phyloP scores from a whole-genome alignment of 192 early-diverging fungal species.

The Coemansia sp. region DNA sequence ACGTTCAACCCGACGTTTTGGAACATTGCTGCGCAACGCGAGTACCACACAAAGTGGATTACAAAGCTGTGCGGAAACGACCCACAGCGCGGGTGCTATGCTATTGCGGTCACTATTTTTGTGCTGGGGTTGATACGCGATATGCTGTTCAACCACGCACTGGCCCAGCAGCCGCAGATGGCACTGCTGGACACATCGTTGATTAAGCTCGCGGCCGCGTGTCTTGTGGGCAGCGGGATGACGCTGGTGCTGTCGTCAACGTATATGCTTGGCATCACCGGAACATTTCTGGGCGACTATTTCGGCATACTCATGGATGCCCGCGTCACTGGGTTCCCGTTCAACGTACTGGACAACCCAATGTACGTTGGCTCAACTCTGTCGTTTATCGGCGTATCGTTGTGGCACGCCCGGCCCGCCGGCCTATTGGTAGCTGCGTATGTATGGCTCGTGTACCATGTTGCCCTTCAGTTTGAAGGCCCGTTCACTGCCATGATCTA shows the following conservation, averaged over 20 bases:
- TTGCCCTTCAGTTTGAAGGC: conserved; percentile 79
- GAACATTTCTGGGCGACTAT: conserved; percentile 93
- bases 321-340: conserved; percentile 86
- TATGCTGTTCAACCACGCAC: conserved; percentile 69
- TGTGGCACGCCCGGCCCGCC: conserved; percentile 73
- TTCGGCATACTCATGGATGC: conserved; percentile 90
- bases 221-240: conserved; percentile 65
- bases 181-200: conserved; percentile 49
- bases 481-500: conserved; percentile 85
- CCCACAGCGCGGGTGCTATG: conserved; percentile 71
- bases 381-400: conserved; percentile 77
- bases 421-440: conserved; percentile 68
- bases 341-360: conserved; percentile 90
- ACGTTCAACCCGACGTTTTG: conserved; percentile 86
- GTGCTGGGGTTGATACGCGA: conserved; percentile 79
- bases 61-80: conserved; percentile 71
- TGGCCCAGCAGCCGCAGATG: conserved; percentile 66
- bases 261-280: conserved; percentile 82
- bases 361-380: conserved; percentile 93
- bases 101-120: conserved; percentile 81
- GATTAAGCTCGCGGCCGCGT: conserved; percentile 53
- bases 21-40: conserved; percentile 85
- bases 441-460: conserved; percentile 72
- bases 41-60: conserved; percentile 73
- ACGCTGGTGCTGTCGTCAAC: conserved; percentile 80